Evolutionary conservation across 768 basidiomycete genomes (phyloP).

Genomic region (Strobilomyces confusus): DNA sequence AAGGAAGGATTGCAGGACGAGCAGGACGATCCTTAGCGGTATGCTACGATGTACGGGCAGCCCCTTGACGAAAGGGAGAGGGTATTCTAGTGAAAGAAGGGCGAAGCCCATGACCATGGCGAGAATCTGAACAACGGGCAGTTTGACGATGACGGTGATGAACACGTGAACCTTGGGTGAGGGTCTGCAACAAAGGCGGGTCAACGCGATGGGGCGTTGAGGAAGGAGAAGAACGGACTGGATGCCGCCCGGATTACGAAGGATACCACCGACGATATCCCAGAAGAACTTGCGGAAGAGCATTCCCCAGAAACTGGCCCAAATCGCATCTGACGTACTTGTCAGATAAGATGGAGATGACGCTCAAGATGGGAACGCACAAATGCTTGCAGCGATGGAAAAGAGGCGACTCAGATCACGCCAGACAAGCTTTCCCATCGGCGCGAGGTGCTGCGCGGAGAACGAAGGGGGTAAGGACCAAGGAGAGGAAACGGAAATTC

Average conservation of each 20-base stretch:
- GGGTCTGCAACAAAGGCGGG: constrained; percentile 41
- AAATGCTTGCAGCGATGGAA: constrained; percentile 64
- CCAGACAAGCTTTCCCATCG: constrained; percentile 82
- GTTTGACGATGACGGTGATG: constrained; percentile 69
- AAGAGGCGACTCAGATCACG: constrained; percentile 71
- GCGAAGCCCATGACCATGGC: constrained; percentile 57
- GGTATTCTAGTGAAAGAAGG: constrained; percentile 68
- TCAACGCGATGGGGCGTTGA: background rate
- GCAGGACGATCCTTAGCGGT: constrained; percentile 54
- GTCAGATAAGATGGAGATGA: constrained; percentile 8
- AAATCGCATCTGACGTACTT: constrained; percentile 56
- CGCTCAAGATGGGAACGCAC: constrained; percentile 45
- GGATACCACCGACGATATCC: constrained; percentile 84
- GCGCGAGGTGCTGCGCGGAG: background rate
- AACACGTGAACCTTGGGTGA: constrained; percentile 58
- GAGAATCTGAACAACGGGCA: constrained; percentile 69
- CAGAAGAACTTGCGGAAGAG: constrained; percentile 94
- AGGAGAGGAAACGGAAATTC: too few species aligned
- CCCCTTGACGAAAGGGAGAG: constrained; percentile 54
- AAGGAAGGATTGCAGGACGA: constrained; percentile 60
- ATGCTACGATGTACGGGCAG: constrained; percentile 64
- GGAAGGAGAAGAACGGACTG: constrained; percentile 49
- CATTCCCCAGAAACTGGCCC: constrained; percentile 78
- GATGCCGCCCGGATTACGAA: constrained; percentile 74
- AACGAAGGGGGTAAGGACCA: background rate